Conservation (phyloP, 1,284 basidiomycete species). For the Sphaerobolus stellatus region DNA sequence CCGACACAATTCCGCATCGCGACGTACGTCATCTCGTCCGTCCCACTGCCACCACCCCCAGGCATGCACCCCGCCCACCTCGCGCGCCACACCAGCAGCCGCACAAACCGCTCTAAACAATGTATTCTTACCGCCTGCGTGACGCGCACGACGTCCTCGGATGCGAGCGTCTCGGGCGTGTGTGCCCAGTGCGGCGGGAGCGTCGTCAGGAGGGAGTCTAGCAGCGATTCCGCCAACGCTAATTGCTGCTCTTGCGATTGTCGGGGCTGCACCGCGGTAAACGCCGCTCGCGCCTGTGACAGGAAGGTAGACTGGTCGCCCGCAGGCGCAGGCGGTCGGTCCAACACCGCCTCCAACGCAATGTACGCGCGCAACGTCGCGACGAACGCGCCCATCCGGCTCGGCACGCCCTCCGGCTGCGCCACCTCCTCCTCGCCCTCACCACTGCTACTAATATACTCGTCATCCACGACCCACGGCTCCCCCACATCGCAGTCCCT, state of each 20-base stretch:
- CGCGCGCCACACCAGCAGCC: conserved; percentile 79
- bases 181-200: conserved; percentile 80
- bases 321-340: conserved; percentile 58
- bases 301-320: neutral
- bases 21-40: too few relatives aligned
- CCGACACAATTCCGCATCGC: conserved; percentile 69
- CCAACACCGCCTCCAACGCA: conserved; percentile 77
- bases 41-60: conserved; percentile 63
- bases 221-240: conserved; percentile 65
- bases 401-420: conserved; percentile 69
- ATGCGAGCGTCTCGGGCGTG: conserved; percentile 75
- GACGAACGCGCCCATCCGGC: conserved; percentile 78
- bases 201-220: conserved; percentile 74
- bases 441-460: conserved; percentile 75
- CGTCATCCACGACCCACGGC: conserved; percentile 82
- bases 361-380: conserved; percentile 74
- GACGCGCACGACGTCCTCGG: conserved; percentile 81
- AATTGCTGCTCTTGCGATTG: neutral
- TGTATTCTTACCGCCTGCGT: conserved; percentile 85
- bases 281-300: neutral
- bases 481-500: conserved; percentile 86
- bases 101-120: conserved; percentile 80
- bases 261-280: neutral
- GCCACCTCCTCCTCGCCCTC: conserved; percentile 61
- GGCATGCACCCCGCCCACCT: conserved; percentile 55